phyloP scores from a whole-genome alignment of 805 yeast genomes.

The Saturnispora kantuleensis region DNA sequence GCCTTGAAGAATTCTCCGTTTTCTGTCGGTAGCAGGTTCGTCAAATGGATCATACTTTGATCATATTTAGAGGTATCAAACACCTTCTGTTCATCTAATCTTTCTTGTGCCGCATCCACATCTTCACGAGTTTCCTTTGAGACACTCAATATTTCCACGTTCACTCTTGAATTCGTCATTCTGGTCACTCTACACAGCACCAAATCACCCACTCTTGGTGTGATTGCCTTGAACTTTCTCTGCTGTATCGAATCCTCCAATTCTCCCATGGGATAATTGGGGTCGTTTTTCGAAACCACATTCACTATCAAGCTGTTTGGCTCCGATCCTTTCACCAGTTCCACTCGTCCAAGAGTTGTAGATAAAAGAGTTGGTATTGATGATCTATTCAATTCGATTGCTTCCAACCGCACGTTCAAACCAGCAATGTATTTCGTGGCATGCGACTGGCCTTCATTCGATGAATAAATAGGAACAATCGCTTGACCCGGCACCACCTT shows the following conservation, averaged over 20 bases:
- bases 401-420: constrained; percentile 47
- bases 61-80: constrained; percentile 4
- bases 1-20: constrained; percentile 87
- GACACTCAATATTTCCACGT: constrained; percentile 55
- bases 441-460: constrained; percentile 14
- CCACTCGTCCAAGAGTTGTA: constrained; percentile 54
- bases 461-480: constrained; percentile 45
- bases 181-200: constrained; percentile 70
- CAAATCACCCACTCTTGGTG: constrained; percentile 78
- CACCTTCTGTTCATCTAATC: constrained; percentile 6
- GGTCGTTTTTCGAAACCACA: constrained; percentile 20
- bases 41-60: constrained; percentile 11
- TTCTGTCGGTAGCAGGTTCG: constrained; percentile 47
- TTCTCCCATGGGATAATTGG: constrained; percentile 6
- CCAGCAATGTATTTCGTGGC: constrained; percentile 45
- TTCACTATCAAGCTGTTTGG: constrained; percentile 10
- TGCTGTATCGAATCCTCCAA: not conserved
- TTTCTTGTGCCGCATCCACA: not conserved
- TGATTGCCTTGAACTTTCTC: constrained; percentile 24
- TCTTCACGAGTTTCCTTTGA: constrained; percentile 11
- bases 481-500: constrained; percentile 75
- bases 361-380: constrained; percentile 37
- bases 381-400: constrained; percentile 32
- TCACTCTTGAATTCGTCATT: constrained; percentile 59
- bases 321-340: constrained; percentile 4